A percentile compares a stretch with the other conserved stretches of the same genome.
These are phyloP conservation scores for Bidens hawaiensis DNA, from an alignment of 140 eudicot species.

Conservation along the genomic window DNA sequence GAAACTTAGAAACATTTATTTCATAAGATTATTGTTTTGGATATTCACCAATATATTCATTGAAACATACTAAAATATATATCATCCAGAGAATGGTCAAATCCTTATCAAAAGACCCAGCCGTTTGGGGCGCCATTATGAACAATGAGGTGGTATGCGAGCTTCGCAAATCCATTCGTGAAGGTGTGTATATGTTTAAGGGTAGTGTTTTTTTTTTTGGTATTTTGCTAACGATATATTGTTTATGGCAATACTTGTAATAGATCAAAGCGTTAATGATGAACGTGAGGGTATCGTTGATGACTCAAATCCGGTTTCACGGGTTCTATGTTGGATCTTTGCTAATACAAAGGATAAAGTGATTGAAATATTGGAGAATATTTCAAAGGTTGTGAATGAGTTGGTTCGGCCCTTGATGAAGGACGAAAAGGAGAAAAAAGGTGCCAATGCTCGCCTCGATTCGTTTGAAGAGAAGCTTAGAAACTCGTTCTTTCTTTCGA, in stretches of 20 bases:
- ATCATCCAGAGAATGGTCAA: slow-evolving; percentile 65
- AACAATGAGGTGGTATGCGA: slow-evolving; percentile 83
- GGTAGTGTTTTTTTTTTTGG: not conserved
- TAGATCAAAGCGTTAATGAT: slow-evolving; percentile 21
- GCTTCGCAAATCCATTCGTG: slow-evolving; percentile 43
- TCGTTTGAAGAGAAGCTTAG: slow-evolving; percentile 45
- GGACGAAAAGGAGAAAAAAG: slow-evolving; percentile 16
- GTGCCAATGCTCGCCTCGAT: not conserved
- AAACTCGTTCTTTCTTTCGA: slow-evolving; percentile 54
- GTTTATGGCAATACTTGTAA: slow-evolving; percentile 12
- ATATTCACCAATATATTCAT: too few species aligned
- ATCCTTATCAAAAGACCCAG: slow-evolving; percentile 74
- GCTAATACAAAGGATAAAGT: slow-evolving; percentile 49
- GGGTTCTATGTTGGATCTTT: slow-evolving; percentile 49
- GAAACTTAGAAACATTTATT: too few species aligned
- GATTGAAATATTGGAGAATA: slow-evolving; percentile 46
- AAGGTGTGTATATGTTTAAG: slow-evolving; percentile 34
- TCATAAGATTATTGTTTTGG: too few species aligned
- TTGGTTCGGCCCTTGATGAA: slow-evolving; percentile 30
- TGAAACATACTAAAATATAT: too few species aligned
- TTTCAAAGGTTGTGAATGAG: slow-evolving; percentile 42
- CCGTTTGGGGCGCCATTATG: slow-evolving; percentile 89
- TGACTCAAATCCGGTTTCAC: slow-evolving; percentile 30
- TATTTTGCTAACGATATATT: too few species aligned
- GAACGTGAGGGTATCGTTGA: slow-evolving; percentile 21